Evolutionary conservation across 1,139 yeast genomes (phyloP).

Genomic region (Saccharomyces hybrid): DNA sequence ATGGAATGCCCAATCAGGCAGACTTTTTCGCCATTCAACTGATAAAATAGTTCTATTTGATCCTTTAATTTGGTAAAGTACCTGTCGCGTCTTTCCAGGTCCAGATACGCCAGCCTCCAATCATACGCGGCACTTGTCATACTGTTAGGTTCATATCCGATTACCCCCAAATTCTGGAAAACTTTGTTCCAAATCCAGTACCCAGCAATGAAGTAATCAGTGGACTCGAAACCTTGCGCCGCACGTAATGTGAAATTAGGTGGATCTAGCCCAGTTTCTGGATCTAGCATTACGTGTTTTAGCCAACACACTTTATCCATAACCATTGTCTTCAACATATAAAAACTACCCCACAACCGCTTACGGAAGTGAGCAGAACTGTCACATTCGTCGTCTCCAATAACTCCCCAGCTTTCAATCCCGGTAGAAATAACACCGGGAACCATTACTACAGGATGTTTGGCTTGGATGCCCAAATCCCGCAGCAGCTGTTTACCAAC

Average conservation of each 20-base stretch:
- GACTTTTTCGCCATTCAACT: conserved; percentile 53
- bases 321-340: conserved; percentile 88
- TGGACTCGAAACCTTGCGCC: conserved; percentile 94
- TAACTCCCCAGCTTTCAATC: conserved; percentile 85
- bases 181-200: conserved; percentile 98
- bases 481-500: conserved; percentile 65
- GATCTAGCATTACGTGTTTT: conserved; percentile 80
- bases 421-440: conserved; percentile 98
- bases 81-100: conserved; percentile 77
- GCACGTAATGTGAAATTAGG: conserved; percentile 73
- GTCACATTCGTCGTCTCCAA: conserved; percentile 71
- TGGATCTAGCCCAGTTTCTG: conserved; percentile 89
- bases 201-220: conserved; percentile 93
- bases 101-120: conserved; percentile 89
- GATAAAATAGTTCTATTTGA: conserved; percentile 54
- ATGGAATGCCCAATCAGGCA: conserved; percentile 85
- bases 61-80: conserved; percentile 71
- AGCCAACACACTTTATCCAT: conserved; percentile 91
- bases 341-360: conserved; percentile 93
- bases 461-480: conserved; percentile 45
- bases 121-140: conserved; percentile 92
- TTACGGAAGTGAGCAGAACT: conserved; percentile 79
- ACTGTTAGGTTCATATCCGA: conserved; percentile 86
- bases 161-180: conserved; percentile 82
- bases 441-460: conserved; percentile 79